These are phyloP conservation scores for Collariella sp. DNA, from an alignment of 495 filamentous ascomycete genomes.

Conservation along the genomic window DNA sequence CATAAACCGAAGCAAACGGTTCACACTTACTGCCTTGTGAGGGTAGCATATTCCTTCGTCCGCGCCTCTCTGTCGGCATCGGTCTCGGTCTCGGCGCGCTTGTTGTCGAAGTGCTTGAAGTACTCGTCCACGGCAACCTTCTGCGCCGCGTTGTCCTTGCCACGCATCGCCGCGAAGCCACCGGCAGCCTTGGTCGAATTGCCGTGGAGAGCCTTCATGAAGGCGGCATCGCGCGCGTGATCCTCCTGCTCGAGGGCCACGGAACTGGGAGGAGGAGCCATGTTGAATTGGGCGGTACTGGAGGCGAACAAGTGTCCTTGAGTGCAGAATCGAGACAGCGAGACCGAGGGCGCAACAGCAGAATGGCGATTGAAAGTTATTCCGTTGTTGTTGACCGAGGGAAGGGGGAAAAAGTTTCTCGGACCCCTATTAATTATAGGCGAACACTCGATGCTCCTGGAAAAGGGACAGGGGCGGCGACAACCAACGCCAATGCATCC, in stretches of 20 bases:
- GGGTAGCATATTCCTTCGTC: constrained; percentile 82
- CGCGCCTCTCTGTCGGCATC: constrained; percentile 70
- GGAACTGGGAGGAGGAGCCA: constrained; percentile 57
- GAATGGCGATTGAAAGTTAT: not conserved
- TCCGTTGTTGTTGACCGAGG: not conserved
- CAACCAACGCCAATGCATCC: constrained; percentile 3
- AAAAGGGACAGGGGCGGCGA: constrained; percentile 2
- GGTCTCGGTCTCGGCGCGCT: constrained; percentile 74
- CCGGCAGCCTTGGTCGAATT: constrained; percentile 61
- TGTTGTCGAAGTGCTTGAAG: constrained; percentile 99
- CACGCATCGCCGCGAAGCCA: constrained; percentile 74
- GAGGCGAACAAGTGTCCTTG: not conserved
- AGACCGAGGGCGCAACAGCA: not conserved
- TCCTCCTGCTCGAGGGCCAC: constrained; percentile 72
- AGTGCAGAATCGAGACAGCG: not conserved
- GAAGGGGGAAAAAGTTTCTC: constrained; percentile 13
- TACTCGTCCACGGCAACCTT: constrained; percentile 92
- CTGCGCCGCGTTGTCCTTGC: constrained; percentile 75
- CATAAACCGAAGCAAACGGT: not conserved
- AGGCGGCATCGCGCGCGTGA: constrained; percentile 80
- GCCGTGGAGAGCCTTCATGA: constrained; percentile 88
- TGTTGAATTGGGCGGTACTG: constrained; percentile 16
- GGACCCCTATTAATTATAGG: constrained; percentile 11
- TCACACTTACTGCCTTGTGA: constrained; percentile 78
- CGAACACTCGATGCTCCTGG: not conserved